Evolutionary conservation across 495 filamentous ascomycete species (phyloP), one percentile per base, ranked within the genome.

Genomic region (Penicillium longicatenatum): DNA sequence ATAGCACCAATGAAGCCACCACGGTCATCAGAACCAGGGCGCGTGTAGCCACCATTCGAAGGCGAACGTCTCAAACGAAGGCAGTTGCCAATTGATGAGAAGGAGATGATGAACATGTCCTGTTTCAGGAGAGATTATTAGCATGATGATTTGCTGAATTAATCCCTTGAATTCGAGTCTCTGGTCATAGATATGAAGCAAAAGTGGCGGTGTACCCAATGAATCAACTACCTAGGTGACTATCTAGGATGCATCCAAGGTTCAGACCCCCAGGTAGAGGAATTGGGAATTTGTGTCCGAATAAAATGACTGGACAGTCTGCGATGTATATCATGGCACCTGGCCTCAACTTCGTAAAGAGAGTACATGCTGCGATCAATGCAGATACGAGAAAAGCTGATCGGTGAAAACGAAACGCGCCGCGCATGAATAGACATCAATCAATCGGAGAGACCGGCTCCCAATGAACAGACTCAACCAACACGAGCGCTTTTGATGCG

Each of bases 91-190:
- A 91, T 84, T 1, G 91, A 91, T 20, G 91, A 90, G 42, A 89
- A 87, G 53, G 85, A 59, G 64, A 97, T 91, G 65, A 93, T 80
- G 71, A 90, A 79, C 66, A 92, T 80, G 67, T 97, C 93, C 92
- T 98, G 60, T 54, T 49, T 52, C 49, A 55, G 59, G 47, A 59
- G 47, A 52, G 48, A 58, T 58, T 51, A 58, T 66, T 51, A 57
- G 58, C 53, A 46, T 41, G 3, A 17, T 26, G 9, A n/a, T 29
- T n/a, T 6, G 16, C 24, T 48, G 45, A 30, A 26, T 17, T 16
- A 17, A 16, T 3, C 7, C 11, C 12, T 26, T 33, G 8, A 42
- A 55, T n/a, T 20, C 30, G 14, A 33, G 50, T 41, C 50, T 24
- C 50, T 10, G 43, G 33, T 19, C 17, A 19, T 55, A 48, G 43